Conservation (phyloP, 352 stramenopile genomes). For the Thraustochytrium sp. region DNA sequence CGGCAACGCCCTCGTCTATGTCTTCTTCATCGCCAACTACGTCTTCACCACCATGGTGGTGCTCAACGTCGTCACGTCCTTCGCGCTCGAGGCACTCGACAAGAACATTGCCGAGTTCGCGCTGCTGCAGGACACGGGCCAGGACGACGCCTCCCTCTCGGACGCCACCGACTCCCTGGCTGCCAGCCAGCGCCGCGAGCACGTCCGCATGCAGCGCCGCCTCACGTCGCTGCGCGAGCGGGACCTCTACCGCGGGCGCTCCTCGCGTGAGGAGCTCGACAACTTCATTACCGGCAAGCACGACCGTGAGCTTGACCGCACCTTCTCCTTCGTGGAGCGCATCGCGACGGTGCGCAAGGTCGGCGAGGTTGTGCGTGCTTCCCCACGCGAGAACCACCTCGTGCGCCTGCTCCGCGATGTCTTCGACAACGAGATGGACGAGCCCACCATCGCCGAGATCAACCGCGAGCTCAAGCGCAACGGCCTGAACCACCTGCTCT, state of each 20-base stretch:
- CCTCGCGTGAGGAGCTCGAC: background rate
- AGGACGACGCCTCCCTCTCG: background rate
- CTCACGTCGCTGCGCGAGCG: background rate
- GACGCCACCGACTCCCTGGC: background rate
- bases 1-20: background rate
- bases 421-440: constrained; percentile 41
- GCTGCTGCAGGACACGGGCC: background rate
- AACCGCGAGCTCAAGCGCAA: background rate
- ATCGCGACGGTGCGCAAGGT: background rate
- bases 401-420: constrained; percentile 13
- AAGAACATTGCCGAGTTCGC: background rate
- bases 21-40: constrained; percentile 29
- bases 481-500: background rate
- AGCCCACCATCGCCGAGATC: constrained; percentile 2
- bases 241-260: background rate
- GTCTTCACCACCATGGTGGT: constrained; percentile 24
- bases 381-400: background rate
- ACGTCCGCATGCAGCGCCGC: background rate
- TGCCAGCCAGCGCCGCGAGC: background rate
- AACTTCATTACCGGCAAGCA: no score
- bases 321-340: background rate
- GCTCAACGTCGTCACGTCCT: constrained; percentile 29
- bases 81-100: constrained; percentile 33
- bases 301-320: constrained; percentile 14
- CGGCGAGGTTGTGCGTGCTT: background rate